Base-by-base conservation (phyloP, 2,329 filamentous ascomycete genomes). In the Penicillium verrucosum region DNA sequence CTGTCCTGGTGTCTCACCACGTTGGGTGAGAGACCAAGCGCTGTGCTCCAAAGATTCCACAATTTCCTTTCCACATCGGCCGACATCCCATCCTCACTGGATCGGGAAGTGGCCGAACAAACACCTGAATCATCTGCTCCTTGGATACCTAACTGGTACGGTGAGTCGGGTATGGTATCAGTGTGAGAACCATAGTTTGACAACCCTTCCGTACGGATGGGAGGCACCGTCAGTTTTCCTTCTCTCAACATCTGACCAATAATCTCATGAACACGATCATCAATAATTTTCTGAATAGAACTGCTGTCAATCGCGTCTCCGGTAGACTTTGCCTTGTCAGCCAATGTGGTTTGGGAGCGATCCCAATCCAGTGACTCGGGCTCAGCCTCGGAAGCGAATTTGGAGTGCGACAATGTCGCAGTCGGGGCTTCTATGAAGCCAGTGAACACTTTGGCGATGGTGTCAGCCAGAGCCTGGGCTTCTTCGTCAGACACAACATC, bases 21-120 rank as follows among this genome's bases (percentile, higher is more conserved):
- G 23, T 71, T 67, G 7, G 70, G 62, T 6, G 72, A 64, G 8
- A 75, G 59, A 23, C 69, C 70, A 42, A 76, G 60, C 29, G 73
- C 71, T 40, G 67, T 68, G 40, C 73, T 70, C 74, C 73, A 77
- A 44, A 76, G 66, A n/a, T 58, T 64, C 66, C 74, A 69, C 12
- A 76, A 67, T 38, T 69, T 73, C 34, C 66, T 66, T 52, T 75
- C 72, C 46, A 72, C 56, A 42, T 68, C 64, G 12, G 63, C 65
- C 18, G 66, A 62, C 27, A 63, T 56, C 30, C 64, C 65, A 8
- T 67, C 64, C 49, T 69, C 64, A 14, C 68, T 66, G 2, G 70
- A 76, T 65, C 60, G 70, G 32, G 70, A 70, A 6, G 65, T 65
- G 14, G 61, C 65, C 14, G 71, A 71, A 34, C 63, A 64, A 45